Evolutionary conservation across 2,329 filamentous ascomycete species (phyloP), one percentile per base, ranked within the genome.

Genomic region (Nannizziopsis arthrosporioides): DNA sequence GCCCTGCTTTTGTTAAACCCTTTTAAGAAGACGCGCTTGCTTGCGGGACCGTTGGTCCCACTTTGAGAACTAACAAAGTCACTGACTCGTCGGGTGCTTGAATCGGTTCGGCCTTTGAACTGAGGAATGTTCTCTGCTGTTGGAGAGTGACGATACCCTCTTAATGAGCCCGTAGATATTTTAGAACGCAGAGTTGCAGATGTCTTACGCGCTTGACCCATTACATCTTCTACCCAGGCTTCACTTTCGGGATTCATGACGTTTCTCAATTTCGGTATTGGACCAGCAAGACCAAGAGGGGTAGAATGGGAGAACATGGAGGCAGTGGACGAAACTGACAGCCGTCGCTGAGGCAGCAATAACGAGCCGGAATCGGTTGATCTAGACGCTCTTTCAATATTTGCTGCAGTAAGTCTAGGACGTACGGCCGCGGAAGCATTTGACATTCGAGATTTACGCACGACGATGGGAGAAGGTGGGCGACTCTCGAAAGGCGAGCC

Each of bases 171-270:
- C 18, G 32, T 45, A 30, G 48, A 46, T 27, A 50, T n/a, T 41
- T 51, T 48, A 38, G 56, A 49, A 14, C 43, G 54, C 12, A 64
- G 59, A 7, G 61, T 49, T 4, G 65, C 63, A 4, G 63, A 62
- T 12, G 64, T 64, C 34, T 61, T 59, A 37, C 69, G 60, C 5
- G 69, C 68, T 56, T 70, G 67, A 32, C 67, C 66, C 19, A 71
- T 61, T 15, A 72, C 65, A 46, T 67, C 66, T 55, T 70, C 66
- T 8, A 72, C 68, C 69, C 69, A 72, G 1, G 68, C 68, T 53
- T 72, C 68, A 51, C 68, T 68, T 42, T 70, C 66, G 2, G 67
- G 65, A 17, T 61, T 69, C 55, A 69, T 69, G 5, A 65, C 58
- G 22, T 61, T 62, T 49, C 67, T 61, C 15, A 59, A 63, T 32